A percentile compares a stretch with the other conserved stretches of the same genome.
Conservation (phyloP, 2,329 filamentous ascomycete genomes). For the Gnomoniopsis smithogilvyi region DNA sequence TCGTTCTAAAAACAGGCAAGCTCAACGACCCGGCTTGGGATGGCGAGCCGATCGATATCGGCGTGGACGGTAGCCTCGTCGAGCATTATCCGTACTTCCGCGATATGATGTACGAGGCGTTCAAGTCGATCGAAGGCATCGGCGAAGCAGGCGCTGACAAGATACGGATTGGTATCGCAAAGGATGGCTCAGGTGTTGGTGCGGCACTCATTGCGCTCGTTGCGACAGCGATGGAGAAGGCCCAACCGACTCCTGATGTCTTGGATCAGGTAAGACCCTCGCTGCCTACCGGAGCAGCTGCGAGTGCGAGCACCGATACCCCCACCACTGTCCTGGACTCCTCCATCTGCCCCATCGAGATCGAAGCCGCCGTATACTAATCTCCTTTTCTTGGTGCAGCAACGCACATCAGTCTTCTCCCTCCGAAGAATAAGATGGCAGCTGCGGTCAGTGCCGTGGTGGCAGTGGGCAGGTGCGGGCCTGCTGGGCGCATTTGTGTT, state of each 20-base stretch:
- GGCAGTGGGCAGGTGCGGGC: conserved; percentile 19
- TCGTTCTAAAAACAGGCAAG: conserved; percentile 77
- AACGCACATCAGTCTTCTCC: conserved; percentile 11
- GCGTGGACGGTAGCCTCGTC: conserved; percentile 90
- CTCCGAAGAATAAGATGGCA: conserved; percentile 13
- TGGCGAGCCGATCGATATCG: conserved; percentile 78
- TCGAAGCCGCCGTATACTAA: conserved; percentile 2
- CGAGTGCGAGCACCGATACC: background rate
- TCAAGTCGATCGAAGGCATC: conserved; percentile 73
- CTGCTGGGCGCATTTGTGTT: conserved; percentile 8
- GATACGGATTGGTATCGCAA: conserved; percentile 92
- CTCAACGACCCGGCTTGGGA: conserved; percentile 54
- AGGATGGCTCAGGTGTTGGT: conserved; percentile 94
- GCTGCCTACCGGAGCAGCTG: background rate
- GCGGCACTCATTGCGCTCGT: conserved; percentile 92
- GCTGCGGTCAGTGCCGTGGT: conserved; percentile 15
- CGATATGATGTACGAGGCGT: conserved; percentile 79
- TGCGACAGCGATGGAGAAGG: conserved; percentile 65
- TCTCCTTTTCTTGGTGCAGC: conserved; percentile 2
- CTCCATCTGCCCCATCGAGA: background rate
- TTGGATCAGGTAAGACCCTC: conserved; percentile 15
- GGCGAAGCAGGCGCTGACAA: conserved; percentile 76
- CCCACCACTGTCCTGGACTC: background rate
- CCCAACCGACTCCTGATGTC: conserved; percentile 13
- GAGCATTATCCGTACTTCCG: conserved; percentile 96